Conservation (phyloP, 768 basidiomycete species). For the Mycena amicta region DNA sequence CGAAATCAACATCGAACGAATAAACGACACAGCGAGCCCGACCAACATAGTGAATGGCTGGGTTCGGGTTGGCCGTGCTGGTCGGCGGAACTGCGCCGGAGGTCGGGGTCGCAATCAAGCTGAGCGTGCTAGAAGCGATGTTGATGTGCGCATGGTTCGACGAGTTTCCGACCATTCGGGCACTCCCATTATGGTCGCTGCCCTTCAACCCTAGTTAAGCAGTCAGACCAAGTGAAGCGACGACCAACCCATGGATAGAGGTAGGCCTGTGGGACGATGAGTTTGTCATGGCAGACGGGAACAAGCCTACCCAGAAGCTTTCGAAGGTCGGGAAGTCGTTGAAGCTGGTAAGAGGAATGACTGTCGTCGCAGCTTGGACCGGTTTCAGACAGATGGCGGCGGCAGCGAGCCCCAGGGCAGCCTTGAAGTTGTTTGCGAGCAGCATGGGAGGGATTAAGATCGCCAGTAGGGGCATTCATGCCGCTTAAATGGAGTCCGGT, state of each 20-base stretch:
- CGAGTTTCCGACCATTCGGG: conserved; percentile 45
- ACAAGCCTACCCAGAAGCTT: conserved; percentile 33
- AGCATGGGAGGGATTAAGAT: not conserved
- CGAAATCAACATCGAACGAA: no score
- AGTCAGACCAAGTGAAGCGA: not conserved
- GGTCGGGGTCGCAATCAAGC: conserved; percentile 44
- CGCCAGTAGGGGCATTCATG: not conserved
- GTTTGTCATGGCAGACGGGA: not conserved
- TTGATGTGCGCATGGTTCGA: conserved; percentile 42
- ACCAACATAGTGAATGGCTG: conserved; percentile 48
- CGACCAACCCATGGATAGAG: conserved; percentile 39
- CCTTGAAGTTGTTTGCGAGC: conserved; percentile 1
- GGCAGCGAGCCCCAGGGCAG: conserved; percentile 10
- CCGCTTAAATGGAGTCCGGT: not conserved
- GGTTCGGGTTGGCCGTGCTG: conserved; percentile 42
- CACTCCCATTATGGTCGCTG: conserved; percentile 48
- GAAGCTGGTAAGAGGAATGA: conserved; percentile 44
- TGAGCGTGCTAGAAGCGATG: conserved; percentile 40
- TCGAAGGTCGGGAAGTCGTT: conserved; percentile 41
- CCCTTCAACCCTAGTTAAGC: conserved; percentile 34
- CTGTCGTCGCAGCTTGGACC: conserved; percentile 35
- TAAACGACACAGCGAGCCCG: no score
- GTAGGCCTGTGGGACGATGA: conserved; percentile 27
- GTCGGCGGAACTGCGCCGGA: conserved; percentile 41
- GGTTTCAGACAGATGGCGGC: conserved; percentile 17